Conservation (phyloP, 805 yeast genomes). For the Nakazawaea sp. region DNA sequence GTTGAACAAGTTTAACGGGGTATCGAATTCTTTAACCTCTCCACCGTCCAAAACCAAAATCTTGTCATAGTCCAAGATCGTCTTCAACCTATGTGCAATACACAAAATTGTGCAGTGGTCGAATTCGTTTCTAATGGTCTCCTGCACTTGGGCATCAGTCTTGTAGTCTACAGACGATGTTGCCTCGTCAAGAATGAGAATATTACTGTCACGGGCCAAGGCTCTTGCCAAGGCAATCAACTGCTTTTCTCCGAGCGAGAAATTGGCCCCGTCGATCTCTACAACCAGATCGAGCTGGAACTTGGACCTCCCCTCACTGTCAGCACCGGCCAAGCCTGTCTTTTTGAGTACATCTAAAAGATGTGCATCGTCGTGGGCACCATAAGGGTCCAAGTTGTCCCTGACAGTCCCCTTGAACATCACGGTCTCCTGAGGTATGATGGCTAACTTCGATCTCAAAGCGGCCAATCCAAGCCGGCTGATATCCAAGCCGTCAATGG, state of each 20-base stretch:
- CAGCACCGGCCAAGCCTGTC: slow-evolving; percentile 42
- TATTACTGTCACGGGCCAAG: slow-evolving; percentile 51
- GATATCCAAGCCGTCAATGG: slow-evolving; percentile 52
- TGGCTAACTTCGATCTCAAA: slow-evolving; percentile 51
- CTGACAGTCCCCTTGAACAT: slow-evolving; percentile 53
- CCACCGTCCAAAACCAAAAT: slow-evolving; percentile 57
- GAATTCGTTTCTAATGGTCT: slow-evolving; percentile 51
- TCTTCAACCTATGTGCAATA: slow-evolving; percentile 65
- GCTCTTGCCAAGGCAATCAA: slow-evolving; percentile 67
- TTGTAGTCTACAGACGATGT: slow-evolving; percentile 71
- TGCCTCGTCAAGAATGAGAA: slow-evolving; percentile 68
- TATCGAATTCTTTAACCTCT: slow-evolving; percentile 43
- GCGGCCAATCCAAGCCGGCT: slow-evolving; percentile 42
- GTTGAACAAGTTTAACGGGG: slow-evolving; percentile 39
- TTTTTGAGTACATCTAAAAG: slow-evolving; percentile 56
- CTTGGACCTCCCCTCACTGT: slow-evolving; percentile 37
- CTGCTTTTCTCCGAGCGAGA: slow-evolving; percentile 69
- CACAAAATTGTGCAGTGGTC: slow-evolving; percentile 57
- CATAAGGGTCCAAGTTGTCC: slow-evolving; percentile 57
- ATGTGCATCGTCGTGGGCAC: slow-evolving; percentile 37
- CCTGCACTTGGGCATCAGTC: slow-evolving; percentile 60
- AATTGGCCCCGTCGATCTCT: slow-evolving; percentile 64
- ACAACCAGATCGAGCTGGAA: slow-evolving; percentile 55
- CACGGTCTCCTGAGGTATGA: slow-evolving; percentile 70
- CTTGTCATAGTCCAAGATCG: slow-evolving; percentile 53